Evolutionary conservation across 1,284 basidiomycete genomes (phyloP).

Genomic region (Marasmius tenuissimus): DNA sequence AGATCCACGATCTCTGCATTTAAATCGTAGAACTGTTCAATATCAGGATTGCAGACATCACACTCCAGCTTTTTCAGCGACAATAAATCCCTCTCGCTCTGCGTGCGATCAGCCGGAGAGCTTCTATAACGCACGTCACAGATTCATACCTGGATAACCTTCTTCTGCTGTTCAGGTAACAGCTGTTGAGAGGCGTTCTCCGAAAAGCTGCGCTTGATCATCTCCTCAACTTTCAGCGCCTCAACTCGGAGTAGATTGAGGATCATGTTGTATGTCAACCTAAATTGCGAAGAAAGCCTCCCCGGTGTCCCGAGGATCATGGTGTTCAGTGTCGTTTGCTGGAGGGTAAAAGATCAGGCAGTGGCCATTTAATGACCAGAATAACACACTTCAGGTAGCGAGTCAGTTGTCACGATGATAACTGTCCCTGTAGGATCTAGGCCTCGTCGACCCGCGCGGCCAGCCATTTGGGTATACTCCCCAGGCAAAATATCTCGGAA

Average conservation of each 20-base stretch:
- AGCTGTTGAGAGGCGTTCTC: conserved; percentile 95
- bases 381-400: conserved; percentile 78
- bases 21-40: conserved; percentile 80
- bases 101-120: conserved; percentile 11
- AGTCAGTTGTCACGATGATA: conserved; percentile 85
- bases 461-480: conserved; percentile 99
- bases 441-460: conserved; percentile 94
- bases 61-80: conserved; percentile 72
- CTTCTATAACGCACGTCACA: background rate
- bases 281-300: conserved; percentile 95
- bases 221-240: conserved; percentile 95
- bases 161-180: conserved; percentile 90
- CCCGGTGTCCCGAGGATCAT: conserved; percentile 95
- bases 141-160: conserved; percentile 73
- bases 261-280: conserved; percentile 99
- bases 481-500: conserved; percentile 91
- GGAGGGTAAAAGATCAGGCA: conserved; percentile 7
- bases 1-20: conserved; percentile 64
- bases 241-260: conserved; percentile 96
- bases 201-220: conserved; percentile 99
- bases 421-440: conserved; percentile 96
- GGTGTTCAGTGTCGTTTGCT: conserved; percentile 75
- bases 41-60: conserved; percentile 65
- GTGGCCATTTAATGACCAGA: conserved; percentile 1
- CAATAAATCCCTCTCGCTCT: conserved; percentile 79